phyloP scores from a whole-genome alignment of 2,329 filamentous ascomycete species.

The Cladosporium sp. region DNA sequence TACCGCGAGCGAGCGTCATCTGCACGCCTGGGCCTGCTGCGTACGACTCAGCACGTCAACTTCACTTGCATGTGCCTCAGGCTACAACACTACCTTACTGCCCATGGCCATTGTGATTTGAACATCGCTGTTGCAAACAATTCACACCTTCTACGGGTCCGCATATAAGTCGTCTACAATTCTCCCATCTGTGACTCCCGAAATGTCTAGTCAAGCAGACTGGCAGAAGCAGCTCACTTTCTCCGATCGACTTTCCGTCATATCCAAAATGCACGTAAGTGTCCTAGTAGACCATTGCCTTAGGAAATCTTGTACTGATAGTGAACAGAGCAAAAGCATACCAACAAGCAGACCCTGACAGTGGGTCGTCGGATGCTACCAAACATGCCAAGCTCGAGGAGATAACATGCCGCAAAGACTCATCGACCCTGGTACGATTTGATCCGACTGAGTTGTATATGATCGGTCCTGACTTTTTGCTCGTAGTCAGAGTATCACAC shows the following conservation, averaged over 20 bases:
- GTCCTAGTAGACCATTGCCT: not conserved
- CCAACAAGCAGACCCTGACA: constrained; percentile 46
- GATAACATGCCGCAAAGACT: constrained; percentile 60
- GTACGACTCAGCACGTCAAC: not conserved
- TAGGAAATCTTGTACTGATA: constrained; percentile 16
- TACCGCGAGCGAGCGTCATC: constrained; percentile 1
- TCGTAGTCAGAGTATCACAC: constrained; percentile 58
- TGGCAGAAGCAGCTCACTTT: constrained; percentile 48
- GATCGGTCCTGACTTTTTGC: not conserved
- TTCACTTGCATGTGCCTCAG: not conserved
- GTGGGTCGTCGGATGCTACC: constrained; percentile 51
- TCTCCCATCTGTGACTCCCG: no score
- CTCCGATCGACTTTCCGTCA: constrained; percentile 45
- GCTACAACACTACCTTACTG: not conserved
- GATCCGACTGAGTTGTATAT: not conserved
- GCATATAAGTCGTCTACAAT: no score
- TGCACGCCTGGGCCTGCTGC: not conserved
- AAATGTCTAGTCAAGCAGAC: constrained; percentile 23
- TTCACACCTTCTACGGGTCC: no score
- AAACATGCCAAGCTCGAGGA: constrained; percentile 66
- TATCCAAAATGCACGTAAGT: constrained; percentile 51
- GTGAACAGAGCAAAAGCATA: constrained; percentile 50
- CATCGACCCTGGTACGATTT: constrained; percentile 56
- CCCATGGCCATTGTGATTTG: not conserved
- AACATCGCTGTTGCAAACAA: not conserved